Evolutionary conservation across 192 early-diverging fungal genomes (phyloP), one percentile per base, ranked within the genome.

Genomic region (Backusella morwellensis): DNA sequence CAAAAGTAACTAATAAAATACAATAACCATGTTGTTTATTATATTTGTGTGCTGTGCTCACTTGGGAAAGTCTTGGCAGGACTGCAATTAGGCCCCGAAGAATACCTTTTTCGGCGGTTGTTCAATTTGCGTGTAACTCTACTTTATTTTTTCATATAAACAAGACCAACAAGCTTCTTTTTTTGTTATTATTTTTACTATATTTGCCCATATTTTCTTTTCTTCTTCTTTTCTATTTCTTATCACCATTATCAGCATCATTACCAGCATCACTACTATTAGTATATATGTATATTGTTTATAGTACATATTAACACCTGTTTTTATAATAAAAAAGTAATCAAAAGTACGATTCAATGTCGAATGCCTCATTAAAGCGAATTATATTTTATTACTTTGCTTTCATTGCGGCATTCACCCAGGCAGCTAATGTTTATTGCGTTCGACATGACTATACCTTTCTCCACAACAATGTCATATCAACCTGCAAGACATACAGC

Each of bases 51-150:
- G 56, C 11, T 63, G 56, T 63, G 56, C 56, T 4, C 56, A 63
- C 56, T 63, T 63, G 23, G 56, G 56, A 63, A 63, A 63, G 56
- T 63, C 56, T 63, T 63, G 56, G 56, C 56, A 63, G 56, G 56
- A 63, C 56, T 29, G n/a, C 23, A 63, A 63, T 63, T 8, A 26
- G 56, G 56, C 56, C 29, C 56, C 56, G 56, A 63, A 63, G 56
- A 63, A 9, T 15, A 3, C 12, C 26, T 29, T 63, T 29, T 63
- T 63, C 3, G 56, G 56, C 56, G 56, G 56, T 63, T 63, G 23
- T 63, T 63, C 4, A 63, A 63, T 63, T 63, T 63, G 23, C 23
- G 56, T 63, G 56, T 63, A 63, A 63, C 56, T 63, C n/a, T 15
- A n/a, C 6, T 50, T n/a, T 50, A 14, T n/a, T 29, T 59, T 59